Evolutionary conservation across 345 rosid species (phyloP).

Genomic region (Lagerstroemia speciosa): DNA sequence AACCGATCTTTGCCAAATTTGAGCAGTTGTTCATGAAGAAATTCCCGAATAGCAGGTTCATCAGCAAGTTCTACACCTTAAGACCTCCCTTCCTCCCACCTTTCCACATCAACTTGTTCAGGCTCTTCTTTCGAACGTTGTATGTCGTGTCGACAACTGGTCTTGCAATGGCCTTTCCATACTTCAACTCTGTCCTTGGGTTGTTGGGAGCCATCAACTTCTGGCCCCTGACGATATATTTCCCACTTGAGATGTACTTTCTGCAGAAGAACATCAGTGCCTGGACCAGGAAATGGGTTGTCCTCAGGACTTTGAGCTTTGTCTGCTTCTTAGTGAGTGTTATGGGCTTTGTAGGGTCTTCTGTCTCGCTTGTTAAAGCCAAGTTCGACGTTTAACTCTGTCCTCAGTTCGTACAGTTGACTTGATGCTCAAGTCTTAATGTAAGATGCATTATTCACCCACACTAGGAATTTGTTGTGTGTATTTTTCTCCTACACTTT

Average conservation of each 20-base stretch:
- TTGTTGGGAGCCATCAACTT: constrained; percentile 56
- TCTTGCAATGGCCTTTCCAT: constrained; percentile 42
- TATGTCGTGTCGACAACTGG: constrained; percentile 38
- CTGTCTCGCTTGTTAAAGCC: constrained; percentile 30
- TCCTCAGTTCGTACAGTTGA: too few relatives aligned
- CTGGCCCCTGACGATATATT: constrained; percentile 58
- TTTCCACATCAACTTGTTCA: constrained; percentile 23
- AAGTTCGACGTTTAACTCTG: constrained; percentile 12
- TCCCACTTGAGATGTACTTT: constrained; percentile 59
- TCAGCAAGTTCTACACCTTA: constrained; percentile 27
- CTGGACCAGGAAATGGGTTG: constrained; percentile 47
- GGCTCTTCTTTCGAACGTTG: constrained; percentile 34
- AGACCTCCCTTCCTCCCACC: constrained; percentile 24
- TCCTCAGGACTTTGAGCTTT: constrained; percentile 42
- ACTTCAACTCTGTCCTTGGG: constrained; percentile 53
- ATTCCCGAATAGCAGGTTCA: constrained; percentile 29
- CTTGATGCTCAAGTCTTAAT: too few relatives aligned
- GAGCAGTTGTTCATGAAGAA: constrained; percentile 43
- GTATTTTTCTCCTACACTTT: too few relatives aligned
- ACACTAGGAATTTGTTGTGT: too few relatives aligned
- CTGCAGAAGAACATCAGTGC: constrained; percentile 38
- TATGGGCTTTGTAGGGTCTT: constrained; percentile 36
- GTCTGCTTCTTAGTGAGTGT: constrained; percentile 31
- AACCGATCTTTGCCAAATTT: constrained; percentile 52
- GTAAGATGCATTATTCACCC: too few relatives aligned